These are phyloP conservation scores for Themeda triandra DNA, from an alignment of 176 grass and related monocot species.

Conservation along the genomic window DNA sequence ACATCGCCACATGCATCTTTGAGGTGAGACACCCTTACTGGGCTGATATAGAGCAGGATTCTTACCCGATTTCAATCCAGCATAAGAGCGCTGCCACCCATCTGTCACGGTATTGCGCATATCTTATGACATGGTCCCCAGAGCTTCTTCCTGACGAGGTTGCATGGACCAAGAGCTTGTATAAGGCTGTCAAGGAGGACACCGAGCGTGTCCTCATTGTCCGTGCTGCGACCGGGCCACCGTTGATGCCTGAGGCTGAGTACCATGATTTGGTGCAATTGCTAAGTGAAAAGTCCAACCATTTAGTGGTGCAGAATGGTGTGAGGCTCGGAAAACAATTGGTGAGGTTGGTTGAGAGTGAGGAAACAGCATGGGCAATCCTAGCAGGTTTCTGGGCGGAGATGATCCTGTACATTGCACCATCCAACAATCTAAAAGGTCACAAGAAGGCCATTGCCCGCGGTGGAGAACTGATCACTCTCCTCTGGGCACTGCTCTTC, in stretches of 20 bases:
- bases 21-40: not conserved
- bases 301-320: not conserved
- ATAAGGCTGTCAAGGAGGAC: not conserved
- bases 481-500: not conserved
- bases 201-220: not conserved
- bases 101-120: not conserved
- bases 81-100: not conserved
- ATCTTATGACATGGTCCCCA: not conserved
- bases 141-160: conserved; percentile 18
- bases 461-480: not conserved
- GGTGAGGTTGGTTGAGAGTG: not conserved
- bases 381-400: not conserved
- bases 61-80: not conserved
- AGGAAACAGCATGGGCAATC: not conserved
- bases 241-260: not conserved
- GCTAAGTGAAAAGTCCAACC: not conserved
- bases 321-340: not conserved
- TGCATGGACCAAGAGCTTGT: not conserved
- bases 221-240: not conserved
- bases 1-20: conserved; percentile 21
- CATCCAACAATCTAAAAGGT: not conserved
- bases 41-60: not conserved
- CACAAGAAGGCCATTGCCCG: not conserved
- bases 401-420: not conserved
- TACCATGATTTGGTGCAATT: not conserved